Evolutionary conservation across 176 grass and related monocot genomes (phyloP), one percentile per base, ranked within the genome.

Genomic region (Aegilops sharonensis): DNA sequence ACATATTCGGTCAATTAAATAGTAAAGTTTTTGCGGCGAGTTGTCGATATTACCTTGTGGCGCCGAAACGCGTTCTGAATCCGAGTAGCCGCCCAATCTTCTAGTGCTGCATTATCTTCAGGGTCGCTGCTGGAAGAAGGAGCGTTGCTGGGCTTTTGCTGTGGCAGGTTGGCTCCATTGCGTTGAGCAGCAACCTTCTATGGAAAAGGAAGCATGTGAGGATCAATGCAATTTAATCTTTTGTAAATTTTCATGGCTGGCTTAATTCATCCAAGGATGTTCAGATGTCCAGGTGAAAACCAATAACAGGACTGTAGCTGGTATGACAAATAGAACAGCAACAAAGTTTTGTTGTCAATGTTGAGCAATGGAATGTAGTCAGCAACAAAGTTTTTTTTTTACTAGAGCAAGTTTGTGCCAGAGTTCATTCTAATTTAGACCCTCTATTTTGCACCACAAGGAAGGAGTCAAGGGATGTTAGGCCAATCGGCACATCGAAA

Each of bases 1-100:
- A 72, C n/a, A 2, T 78, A 83, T 21, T 66, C 1, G 20, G 15
- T 45, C 13, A 5, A n/a, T 68, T 15, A 12, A 61, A 34, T 2
- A 36, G 9, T 48, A 27, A 13, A 4, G 14, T 11, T n/a, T 21
- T 30, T 70, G 21, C 52, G 29, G 83, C 6, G 32, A 24, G 48
- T 24, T 13, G 34, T 42, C 37, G 23, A 21, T 42, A 13, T 82
- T 75, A 97, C 94, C 94, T 85, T 94, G 89, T 88, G 94, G 78
- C 90, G 79, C 76, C 94, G 64, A 81, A 90, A 97, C 7, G 90
- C 88, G 8, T 91, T 92, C 80, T 97, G 94, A 68, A 97, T 97
- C 42, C 86, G 80, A 72, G 85, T 90, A 68, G 94, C 92, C 31
- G 94, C 94, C 84, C 89, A 92, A 23, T 97, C 92, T 73, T 97